phyloP scores from a whole-genome alignment of 306 rosid species.

The Lagenaria siceraria region DNA sequence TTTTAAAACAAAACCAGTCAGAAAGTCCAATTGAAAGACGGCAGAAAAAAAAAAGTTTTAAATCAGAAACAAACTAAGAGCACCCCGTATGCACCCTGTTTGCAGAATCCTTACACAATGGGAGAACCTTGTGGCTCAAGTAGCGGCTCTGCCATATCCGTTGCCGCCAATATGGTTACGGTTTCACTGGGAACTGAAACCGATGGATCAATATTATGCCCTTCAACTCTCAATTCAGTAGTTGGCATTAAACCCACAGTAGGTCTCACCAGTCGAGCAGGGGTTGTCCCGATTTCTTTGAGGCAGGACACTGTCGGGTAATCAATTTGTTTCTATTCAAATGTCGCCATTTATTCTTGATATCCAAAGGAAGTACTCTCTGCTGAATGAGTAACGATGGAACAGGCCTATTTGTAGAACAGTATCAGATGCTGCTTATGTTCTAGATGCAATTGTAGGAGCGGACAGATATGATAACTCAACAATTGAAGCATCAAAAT shows the following conservation, averaged over 20 bases:
- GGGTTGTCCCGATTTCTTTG: neutral
- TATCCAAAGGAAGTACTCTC: neutral
- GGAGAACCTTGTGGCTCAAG: neutral
- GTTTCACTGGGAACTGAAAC: neutral
- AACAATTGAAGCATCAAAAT: slow-evolving; percentile 12
- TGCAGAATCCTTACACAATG: neutral
- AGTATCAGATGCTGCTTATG: slow-evolving; percentile 28
- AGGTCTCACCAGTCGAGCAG: neutral
- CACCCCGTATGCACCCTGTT: no score
- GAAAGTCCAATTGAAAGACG: no score
- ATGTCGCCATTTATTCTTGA: neutral
- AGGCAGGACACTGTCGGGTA: neutral
- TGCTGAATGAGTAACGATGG: neutral
- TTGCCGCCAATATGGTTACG: neutral
- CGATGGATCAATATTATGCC: neutral
- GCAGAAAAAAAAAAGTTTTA: no score
- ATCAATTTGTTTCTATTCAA: neutral
- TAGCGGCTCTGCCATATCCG: neutral
- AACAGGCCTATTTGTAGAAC: slow-evolving; percentile 34
- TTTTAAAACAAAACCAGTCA: no score
- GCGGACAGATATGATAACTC: slow-evolving; percentile 21
- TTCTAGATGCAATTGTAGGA: slow-evolving; percentile 46
- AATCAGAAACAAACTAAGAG: no score
- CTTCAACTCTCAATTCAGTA: neutral
- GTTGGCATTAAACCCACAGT: slow-evolving; percentile 1